A percentile compares a stretch with the other conserved stretches of the same genome.
These are phyloP conservation scores for Zoysia pacifica DNA, from an alignment of 176 grass and related monocot species.

Conservation along the genomic window DNA sequence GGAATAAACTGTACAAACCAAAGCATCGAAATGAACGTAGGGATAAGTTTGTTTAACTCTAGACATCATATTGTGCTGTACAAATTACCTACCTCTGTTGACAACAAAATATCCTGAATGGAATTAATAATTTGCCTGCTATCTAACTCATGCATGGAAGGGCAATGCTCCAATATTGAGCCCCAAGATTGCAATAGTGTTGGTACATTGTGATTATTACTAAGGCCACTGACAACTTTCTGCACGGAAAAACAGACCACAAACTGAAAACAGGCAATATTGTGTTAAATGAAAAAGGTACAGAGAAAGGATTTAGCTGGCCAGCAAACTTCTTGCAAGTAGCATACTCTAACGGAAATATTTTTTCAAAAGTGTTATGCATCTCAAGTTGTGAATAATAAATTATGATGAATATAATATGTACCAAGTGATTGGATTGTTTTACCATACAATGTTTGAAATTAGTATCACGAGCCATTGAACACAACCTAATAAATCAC, in stretches of 20 bases:
- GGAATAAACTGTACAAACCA: constrained; percentile 54
- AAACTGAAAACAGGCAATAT: not conserved
- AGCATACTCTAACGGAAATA: constrained; percentile 23
- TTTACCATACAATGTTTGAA: not conserved
- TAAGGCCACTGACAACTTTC: constrained; percentile 70
- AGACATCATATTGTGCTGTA: constrained; percentile 19
- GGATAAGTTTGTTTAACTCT: constrained; percentile 24
- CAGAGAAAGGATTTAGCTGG: constrained; percentile 15
- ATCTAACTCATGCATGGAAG: constrained; percentile 59
- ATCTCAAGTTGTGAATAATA: constrained; percentile 26
- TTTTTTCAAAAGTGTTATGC: constrained; percentile 20
- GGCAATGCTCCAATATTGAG: constrained; percentile 74
- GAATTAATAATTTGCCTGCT: constrained; percentile 56
- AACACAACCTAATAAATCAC: constrained; percentile 10
- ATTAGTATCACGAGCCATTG: not conserved
- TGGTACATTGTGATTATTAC: constrained; percentile 57
- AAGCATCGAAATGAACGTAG: constrained; percentile 29
- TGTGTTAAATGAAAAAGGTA: constrained; percentile 11
- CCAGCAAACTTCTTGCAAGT: not conserved
- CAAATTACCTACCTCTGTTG: constrained; percentile 56
- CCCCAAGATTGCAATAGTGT: constrained; percentile 79
- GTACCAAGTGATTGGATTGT: constrained; percentile 14
- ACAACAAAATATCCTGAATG: constrained; percentile 63
- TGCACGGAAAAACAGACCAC: constrained; percentile 47
- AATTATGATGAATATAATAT: constrained; percentile 10